A percentile compares a stretch with the other conserved stretches of the same genome.
These are phyloP conservation scores for Neurospora sp. DNA, from an alignment of 495 filamentous ascomycete genomes.

Conservation along the genomic window DNA sequence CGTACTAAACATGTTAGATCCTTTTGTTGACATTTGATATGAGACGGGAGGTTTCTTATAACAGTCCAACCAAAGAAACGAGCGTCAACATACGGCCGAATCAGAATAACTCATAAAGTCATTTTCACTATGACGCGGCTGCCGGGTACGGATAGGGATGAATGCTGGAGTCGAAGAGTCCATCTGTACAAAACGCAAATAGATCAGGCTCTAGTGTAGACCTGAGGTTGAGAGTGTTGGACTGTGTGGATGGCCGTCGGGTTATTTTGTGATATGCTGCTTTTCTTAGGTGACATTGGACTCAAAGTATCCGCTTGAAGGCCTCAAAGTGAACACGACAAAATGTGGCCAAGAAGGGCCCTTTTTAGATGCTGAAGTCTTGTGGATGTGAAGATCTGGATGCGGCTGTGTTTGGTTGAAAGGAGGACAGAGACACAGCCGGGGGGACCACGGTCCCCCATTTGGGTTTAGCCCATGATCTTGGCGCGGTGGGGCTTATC, in stretches of 20 bases:
- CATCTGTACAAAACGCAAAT: not conserved
- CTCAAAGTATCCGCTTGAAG: not conserved
- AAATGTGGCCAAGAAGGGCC: not conserved
- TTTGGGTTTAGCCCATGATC: constrained; percentile 17
- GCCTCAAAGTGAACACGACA: not conserved
- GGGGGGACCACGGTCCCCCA: constrained; percentile 20
- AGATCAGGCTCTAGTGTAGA: not conserved
- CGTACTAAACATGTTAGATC: constrained; percentile 28
- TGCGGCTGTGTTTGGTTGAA: not conserved
- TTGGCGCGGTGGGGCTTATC: not conserved
- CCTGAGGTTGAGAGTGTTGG: not conserved
- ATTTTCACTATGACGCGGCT: constrained; percentile 24
- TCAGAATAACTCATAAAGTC: constrained; percentile 35
- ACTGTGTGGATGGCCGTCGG: not conserved
- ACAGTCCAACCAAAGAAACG: not conserved
- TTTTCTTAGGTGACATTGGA: not conserved
- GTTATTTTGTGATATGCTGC: not conserved
- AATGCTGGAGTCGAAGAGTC: constrained; percentile 19
- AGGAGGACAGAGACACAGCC: not conserved
- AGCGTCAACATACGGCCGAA: constrained; percentile 31
- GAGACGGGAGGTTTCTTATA: not conserved
- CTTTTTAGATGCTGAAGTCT: not conserved
- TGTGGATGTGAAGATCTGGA: not conserved
- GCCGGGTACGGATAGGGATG: constrained; percentile 34
- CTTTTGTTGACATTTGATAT: not conserved